Percentiles rank a stretch among this genome's conserved stretches.
phyloP scores from a whole-genome alignment of 805 yeast genomes.

The Nakazawaea peltata region DNA sequence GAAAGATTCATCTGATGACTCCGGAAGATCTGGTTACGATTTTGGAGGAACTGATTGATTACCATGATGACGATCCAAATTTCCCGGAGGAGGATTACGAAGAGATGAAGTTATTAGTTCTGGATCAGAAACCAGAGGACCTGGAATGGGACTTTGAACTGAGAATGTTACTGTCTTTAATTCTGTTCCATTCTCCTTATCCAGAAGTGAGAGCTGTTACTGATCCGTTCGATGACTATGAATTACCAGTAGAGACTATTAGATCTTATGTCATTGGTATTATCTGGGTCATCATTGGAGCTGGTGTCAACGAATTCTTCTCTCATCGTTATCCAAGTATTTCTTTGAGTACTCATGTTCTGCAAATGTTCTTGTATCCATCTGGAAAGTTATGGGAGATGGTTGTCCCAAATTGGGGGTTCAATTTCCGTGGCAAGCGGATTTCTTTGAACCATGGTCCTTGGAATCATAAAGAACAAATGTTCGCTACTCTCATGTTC shows the following conservation, averaged over 20 bases:
- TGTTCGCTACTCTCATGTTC: slow-evolving; percentile 44
- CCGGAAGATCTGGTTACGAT: slow-evolving; percentile 31
- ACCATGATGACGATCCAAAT: slow-evolving; percentile 40
- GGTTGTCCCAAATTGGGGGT: slow-evolving; percentile 31
- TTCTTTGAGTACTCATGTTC: slow-evolving; percentile 31
- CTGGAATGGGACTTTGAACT: slow-evolving; percentile 23
- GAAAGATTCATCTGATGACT: slow-evolving; percentile 26
- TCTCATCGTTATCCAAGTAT: slow-evolving; percentile 46
- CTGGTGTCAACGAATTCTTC: slow-evolving; percentile 51
- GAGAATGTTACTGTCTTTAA: slow-evolving; percentile 26
- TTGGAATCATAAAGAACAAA: slow-evolving; percentile 58
- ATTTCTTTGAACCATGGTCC: slow-evolving; percentile 52
- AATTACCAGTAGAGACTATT: slow-evolving; percentile 40
- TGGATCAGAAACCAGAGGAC: neutral
- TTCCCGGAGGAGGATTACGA: slow-evolving; percentile 30
- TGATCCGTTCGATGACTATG: slow-evolving; percentile 47
- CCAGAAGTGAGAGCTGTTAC: slow-evolving; percentile 63
- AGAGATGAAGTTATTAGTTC: slow-evolving; percentile 20
- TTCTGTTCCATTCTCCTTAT: slow-evolving; percentile 38
- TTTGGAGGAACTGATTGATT: slow-evolving; percentile 28
- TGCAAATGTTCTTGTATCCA: slow-evolving; percentile 39
- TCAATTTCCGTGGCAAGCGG: slow-evolving; percentile 29
- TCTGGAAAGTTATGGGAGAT: slow-evolving; percentile 29
- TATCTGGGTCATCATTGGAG: slow-evolving; percentile 43
- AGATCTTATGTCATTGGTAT: slow-evolving; percentile 48